These are phyloP conservation scores for Leccinum uliginosum DNA, from an alignment of 768 basidiomycete species.

Conservation along the genomic window DNA sequence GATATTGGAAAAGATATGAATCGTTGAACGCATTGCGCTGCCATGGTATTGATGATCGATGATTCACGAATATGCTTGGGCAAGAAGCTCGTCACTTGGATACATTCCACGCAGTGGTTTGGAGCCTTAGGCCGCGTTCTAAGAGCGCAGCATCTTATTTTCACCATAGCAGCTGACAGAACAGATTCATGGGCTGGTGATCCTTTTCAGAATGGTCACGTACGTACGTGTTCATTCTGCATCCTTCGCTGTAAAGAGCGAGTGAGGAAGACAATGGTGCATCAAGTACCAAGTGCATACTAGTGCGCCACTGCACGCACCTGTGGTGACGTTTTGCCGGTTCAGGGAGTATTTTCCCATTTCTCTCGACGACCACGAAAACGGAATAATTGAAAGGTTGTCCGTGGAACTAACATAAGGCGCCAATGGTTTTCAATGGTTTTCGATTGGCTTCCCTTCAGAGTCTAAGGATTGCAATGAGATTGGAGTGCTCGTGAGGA, in stretches of 20 bases:
- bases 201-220: constrained; percentile 49
- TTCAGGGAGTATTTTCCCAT: not conserved
- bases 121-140: constrained; percentile 49
- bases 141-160: constrained; percentile 58
- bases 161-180: constrained; percentile 47
- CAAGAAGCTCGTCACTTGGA: constrained; percentile 52
- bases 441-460: not conserved
- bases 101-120: constrained; percentile 35
- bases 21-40: constrained; percentile 45
- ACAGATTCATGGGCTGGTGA: constrained; percentile 48
- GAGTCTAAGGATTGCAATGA: not conserved
- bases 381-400: not conserved
- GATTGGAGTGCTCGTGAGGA: not conserved
- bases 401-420: not conserved
- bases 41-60: constrained; percentile 57
- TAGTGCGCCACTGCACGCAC: constrained; percentile 47
- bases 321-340: constrained; percentile 66
- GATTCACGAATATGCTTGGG: constrained; percentile 52
- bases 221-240: constrained; percentile 38
- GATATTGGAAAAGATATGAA: constrained; percentile 58
- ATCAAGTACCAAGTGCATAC: constrained; percentile 37
- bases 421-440: no score
- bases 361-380: constrained; percentile 2
- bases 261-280: constrained; percentile 56
- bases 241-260: constrained; percentile 51